Conservation (phyloP, 2,329 filamentous ascomycete species). For the Calonectria crousiana region DNA sequence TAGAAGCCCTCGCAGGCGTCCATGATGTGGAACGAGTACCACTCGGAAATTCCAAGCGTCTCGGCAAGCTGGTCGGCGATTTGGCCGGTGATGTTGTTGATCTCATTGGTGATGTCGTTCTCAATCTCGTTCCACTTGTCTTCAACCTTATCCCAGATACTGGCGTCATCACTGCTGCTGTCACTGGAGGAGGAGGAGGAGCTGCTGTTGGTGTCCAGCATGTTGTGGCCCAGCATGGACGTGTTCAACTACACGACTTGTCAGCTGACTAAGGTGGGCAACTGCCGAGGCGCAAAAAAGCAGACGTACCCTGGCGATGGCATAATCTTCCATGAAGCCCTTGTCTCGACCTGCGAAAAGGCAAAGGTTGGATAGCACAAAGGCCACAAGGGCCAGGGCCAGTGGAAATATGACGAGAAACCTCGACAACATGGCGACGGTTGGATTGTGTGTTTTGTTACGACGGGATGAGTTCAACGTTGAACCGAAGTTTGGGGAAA, state of each 20-base stretch:
- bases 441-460: not conserved
- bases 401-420: conserved; percentile 52
- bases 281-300: not conserved
- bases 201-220: conserved; percentile 38
- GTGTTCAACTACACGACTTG: conserved; percentile 50
- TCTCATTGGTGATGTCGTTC: conserved; percentile 50
- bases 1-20: conserved; percentile 60
- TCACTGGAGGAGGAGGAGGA: conserved; percentile 37
- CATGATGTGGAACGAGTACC: conserved; percentile 66
- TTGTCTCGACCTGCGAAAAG: conserved; percentile 55
- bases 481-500: not conserved
- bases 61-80: conserved; percentile 55
- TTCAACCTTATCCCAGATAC: conserved; percentile 45
- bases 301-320: conserved; percentile 52
- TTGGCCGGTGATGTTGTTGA: conserved; percentile 56
- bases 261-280: conserved; percentile 9
- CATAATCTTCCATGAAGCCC: conserved; percentile 59
- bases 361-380: conserved; percentile 54
- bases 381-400: conserved; percentile 51
- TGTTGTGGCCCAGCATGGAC: conserved; percentile 52
- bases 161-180: conserved; percentile 41
- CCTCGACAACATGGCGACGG: conserved; percentile 39
- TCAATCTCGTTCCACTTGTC: conserved; percentile 48
- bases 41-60: conserved; percentile 61
- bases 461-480: not conserved